phyloP scores from a whole-genome alignment of 805 yeast genomes.

The Kodamaea neixiangensis region DNA sequence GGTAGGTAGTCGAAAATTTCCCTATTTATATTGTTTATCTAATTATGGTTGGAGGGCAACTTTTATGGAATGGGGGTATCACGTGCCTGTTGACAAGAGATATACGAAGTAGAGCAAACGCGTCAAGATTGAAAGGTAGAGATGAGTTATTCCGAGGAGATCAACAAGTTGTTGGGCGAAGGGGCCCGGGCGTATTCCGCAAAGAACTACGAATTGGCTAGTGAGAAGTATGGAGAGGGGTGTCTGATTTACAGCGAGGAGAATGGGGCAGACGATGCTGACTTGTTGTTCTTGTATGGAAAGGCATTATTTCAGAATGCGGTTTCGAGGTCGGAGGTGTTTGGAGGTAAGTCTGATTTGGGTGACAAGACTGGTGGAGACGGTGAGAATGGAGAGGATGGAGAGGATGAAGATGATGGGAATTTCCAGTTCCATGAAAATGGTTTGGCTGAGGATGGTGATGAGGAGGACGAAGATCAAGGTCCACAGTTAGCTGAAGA shows the following conservation, averaged over 20 bases:
- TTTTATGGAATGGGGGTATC: not conserved
- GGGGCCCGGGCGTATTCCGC: constrained; percentile 68
- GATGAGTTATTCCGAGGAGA: constrained; percentile 36
- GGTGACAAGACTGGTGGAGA: constrained; percentile 25
- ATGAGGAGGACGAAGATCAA: constrained; percentile 18
- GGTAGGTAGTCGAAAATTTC: not conserved
- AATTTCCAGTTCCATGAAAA: constrained; percentile 32
- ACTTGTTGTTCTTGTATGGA: constrained; percentile 74
- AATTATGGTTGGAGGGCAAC: not conserved
- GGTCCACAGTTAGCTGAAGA: too few relatives aligned
- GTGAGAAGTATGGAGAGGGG: constrained; percentile 69
- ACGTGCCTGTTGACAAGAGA: not conserved
- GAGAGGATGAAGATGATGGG: constrained; percentile 24
- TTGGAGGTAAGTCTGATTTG: constrained; percentile 53
- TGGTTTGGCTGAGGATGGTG: constrained; percentile 24
- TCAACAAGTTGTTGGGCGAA: constrained; percentile 51
- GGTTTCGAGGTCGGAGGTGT: constrained; percentile 69
- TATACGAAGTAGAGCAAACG: not conserved
- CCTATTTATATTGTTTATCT: not conserved
- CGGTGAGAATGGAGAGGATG: constrained; percentile 19
- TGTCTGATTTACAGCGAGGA: constrained; percentile 56
- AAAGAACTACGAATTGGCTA: constrained; percentile 68
- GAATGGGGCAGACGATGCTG: constrained; percentile 67
- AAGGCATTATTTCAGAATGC: constrained; percentile 78
- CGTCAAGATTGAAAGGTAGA: not conserved